Conservation (phyloP, 2,329 filamentous ascomycete genomes). For the Cytospora paraplurivora region DNA sequence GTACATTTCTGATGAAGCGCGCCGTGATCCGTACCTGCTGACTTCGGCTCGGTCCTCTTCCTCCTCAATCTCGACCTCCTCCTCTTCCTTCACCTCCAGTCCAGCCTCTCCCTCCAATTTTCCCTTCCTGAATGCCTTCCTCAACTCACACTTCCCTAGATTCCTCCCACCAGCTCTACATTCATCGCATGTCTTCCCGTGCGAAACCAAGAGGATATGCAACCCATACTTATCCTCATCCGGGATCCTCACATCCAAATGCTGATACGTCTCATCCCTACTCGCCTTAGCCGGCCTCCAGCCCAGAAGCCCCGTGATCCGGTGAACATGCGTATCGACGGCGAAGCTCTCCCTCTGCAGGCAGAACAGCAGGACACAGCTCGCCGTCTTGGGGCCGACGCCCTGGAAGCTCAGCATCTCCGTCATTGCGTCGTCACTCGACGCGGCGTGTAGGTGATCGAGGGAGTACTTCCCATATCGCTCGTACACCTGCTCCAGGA, state of each 20-base stretch:
- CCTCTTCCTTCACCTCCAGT: constrained; percentile 15
- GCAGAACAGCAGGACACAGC: constrained; percentile 56
- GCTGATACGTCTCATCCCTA: constrained; percentile 51
- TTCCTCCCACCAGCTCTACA: constrained; percentile 49
- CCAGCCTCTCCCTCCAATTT: constrained; percentile 32
- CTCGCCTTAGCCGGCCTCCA: constrained; percentile 48
- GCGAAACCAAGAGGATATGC: constrained; percentile 52
- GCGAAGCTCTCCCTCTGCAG: constrained; percentile 51
- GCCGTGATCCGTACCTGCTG: not conserved
- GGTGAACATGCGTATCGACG: constrained; percentile 56
- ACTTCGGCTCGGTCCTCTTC: constrained; percentile 9
- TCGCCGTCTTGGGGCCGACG: constrained; percentile 57
- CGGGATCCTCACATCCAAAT: constrained; percentile 51
- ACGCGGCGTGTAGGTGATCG: constrained; percentile 49
- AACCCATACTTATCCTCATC: constrained; percentile 53
- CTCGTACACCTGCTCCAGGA: constrained; percentile 64
- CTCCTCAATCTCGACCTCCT: constrained; percentile 21
- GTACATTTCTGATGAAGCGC: not conserved
- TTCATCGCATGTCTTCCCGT: constrained; percentile 49
- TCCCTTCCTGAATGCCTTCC: constrained; percentile 42
- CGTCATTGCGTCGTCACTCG: constrained; percentile 50
- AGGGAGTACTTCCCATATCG: constrained; percentile 48
- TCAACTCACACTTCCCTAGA: constrained; percentile 43
- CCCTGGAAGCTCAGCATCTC: constrained; percentile 54
- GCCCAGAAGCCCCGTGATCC: constrained; percentile 51